These are phyloP conservation scores for Bromus sterilis DNA, from an alignment of 176 grass and related monocot species.

Conservation along the genomic window DNA sequence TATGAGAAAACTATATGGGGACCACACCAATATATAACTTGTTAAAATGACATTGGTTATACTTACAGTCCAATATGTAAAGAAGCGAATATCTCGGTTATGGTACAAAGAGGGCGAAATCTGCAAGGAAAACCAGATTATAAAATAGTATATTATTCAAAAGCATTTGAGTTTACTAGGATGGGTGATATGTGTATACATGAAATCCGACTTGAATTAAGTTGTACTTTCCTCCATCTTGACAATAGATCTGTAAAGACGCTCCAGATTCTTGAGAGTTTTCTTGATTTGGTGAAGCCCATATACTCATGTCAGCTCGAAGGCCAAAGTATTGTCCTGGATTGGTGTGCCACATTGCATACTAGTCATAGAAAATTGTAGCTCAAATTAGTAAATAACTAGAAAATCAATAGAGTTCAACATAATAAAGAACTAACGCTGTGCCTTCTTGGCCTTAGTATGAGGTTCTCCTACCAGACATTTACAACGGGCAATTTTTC, in stretches of 20 bases:
- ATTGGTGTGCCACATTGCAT: neutral
- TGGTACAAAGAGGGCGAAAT: slow-evolving; percentile 6
- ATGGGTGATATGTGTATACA: neutral
- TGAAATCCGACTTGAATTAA: slow-evolving; percentile 11
- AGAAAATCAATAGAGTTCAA: neutral
- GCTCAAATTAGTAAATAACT: neutral
- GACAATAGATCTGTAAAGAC: neutral
- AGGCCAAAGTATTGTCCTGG: neutral
- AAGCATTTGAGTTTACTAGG: neutral
- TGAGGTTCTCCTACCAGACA: neutral
- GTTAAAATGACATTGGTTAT: neutral
- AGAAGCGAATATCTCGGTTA: slow-evolving; percentile 28
- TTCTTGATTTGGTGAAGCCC: slow-evolving; percentile 2
- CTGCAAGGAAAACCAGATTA: neutral
- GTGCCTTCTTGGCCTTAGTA: neutral
- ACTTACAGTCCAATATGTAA: slow-evolving; percentile 32
- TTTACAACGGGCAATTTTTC: neutral
- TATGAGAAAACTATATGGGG: no score
- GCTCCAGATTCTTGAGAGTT: slow-evolving; percentile 2
- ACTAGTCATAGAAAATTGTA: neutral
- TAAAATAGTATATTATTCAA: neutral
- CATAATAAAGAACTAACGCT: neutral
- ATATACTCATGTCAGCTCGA: slow-evolving; percentile 13
- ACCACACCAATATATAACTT: neutral
- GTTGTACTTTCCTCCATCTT: neutral